These are phyloP conservation scores for Geranium rotundifolium DNA, from an alignment of 345 rosid genomes.

Conservation along the genomic window DNA sequence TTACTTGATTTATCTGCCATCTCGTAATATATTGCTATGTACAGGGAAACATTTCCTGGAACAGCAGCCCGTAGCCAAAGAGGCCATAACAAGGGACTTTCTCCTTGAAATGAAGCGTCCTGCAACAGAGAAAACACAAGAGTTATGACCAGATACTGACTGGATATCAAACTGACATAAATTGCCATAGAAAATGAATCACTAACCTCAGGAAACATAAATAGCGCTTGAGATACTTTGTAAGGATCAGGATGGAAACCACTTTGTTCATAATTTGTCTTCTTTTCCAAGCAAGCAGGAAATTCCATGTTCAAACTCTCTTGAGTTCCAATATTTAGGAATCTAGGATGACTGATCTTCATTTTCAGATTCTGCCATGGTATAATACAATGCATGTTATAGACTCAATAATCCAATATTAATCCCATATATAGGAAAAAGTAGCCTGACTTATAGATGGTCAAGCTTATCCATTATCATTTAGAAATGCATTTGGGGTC, in stretches of 20 bases:
- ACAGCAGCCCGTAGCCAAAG: conserved; percentile 92
- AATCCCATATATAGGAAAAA: not conserved
- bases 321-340: conserved; percentile 42
- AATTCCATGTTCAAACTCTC: conserved; percentile 35
- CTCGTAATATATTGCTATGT: conserved; percentile 73
- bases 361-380: conserved; percentile 78
- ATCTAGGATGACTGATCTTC: conserved; percentile 82
- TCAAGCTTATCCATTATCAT: not conserved
- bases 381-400: conserved; percentile 4
- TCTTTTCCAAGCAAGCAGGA: conserved; percentile 67
- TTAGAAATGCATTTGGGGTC: not conserved
- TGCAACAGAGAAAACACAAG: conserved; percentile 26
- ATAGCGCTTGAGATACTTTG: conserved; percentile 30
- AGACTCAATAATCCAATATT: not conserved
- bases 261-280: conserved; percentile 22
- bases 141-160: conserved; percentile 10
- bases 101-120: conserved; percentile 49
- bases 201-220: conserved; percentile 80
- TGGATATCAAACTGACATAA: conserved; percentile 9
- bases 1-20: conserved; percentile 53
- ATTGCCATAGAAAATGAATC: conserved; percentile 10
- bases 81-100: conserved; percentile 65
- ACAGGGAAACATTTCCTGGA: conserved; percentile 62
- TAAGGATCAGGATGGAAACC: conserved; percentile 17
- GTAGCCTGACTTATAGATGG: not conserved